These are phyloP conservation scores for Dimocarpus longan DNA, from an alignment of 345 rosid species.

Conservation along the genomic window DNA sequence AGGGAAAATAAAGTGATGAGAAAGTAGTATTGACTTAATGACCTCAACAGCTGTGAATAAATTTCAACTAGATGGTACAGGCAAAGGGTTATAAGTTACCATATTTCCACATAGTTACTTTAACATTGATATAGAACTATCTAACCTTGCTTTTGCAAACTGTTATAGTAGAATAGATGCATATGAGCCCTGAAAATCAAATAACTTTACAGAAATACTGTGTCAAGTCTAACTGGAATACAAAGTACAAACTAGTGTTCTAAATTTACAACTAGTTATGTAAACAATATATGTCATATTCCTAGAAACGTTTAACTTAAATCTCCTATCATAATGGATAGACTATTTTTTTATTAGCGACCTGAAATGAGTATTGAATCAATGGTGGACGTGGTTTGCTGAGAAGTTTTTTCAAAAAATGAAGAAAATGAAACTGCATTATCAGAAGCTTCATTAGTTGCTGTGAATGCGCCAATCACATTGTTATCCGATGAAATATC, in stretches of 20 bases:
- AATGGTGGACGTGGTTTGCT: constrained; percentile 11
- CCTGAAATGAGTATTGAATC: constrained; percentile 29
- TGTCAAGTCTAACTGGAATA: constrained; percentile 18
- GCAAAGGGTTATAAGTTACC: no score
- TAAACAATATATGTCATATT: not conserved
- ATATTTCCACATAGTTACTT: no score
- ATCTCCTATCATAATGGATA: not conserved
- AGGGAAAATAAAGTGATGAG: no score
- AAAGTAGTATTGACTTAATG: no score
- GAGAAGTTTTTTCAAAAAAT: not conserved
- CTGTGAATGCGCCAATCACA: not conserved
- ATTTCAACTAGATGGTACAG: no score
- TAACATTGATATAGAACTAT: no score
- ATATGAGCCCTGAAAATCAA: not conserved
- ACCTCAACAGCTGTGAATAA: no score
- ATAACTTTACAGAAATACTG: constrained; percentile 24
- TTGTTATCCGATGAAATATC: constrained; percentile 9
- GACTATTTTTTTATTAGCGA: constrained; percentile 15
- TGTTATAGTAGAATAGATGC: not conserved
- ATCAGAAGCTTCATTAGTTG: constrained; percentile 1
- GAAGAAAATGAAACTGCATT: not conserved
- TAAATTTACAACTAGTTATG: not conserved
- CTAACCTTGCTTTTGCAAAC: no score
- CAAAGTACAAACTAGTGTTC: not conserved
- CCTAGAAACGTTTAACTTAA: not conserved